Base-by-base conservation (phyloP, 2,329 filamentous ascomycete species). In the Pseudogymnoascus sp. region DNA sequence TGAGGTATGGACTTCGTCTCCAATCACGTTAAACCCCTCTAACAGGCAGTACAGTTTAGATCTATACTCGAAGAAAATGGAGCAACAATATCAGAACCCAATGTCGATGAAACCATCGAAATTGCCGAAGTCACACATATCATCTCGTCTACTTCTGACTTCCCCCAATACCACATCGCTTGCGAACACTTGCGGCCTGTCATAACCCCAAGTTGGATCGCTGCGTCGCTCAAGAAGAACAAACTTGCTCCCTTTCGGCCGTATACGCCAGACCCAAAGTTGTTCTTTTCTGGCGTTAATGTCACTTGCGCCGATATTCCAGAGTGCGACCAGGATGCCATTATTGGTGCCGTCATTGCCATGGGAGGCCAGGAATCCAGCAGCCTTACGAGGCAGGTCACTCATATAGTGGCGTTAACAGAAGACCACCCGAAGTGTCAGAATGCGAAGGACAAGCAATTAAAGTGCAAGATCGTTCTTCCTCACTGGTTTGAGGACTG, bases 401-500 rank as follows among this genome's bases (percentile, higher is more conserved):
- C 94, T 2, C 94, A 99, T 74, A 83, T 99, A 61, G 93, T 96
- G 63, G 90, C 93, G 4, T 77, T 96, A 64, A 85, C 84, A 4
- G 79, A 88, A 72, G 86, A 92, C 35, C 84, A 92, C 61, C 82
- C 85, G 2, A 91, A 92, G 72, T 89, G 87, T 64, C 71, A 81
- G 64, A 72, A 84, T 60, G 88, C 87, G 0, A 66, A 78, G 44
- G 77, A 81, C 7, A 95, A 87, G 73, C 82, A 81, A 1, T 78
- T 90, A 60, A 85, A 84, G 61, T 85, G 85, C 73, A 92, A 91
- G 74, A 88, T 97, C 63, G 90, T 99, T 15, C 79, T 99, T 60
- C 94, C 94, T 37, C 94, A 97, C 71, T 97, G 94, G 90, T 97
- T 99, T 71, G 93, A 97, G 68, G 93, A 97, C 72, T 99, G 94